phyloP scores from a whole-genome alignment of 2,329 filamentous ascomycete species.

The Trichoderma sp. region DNA sequence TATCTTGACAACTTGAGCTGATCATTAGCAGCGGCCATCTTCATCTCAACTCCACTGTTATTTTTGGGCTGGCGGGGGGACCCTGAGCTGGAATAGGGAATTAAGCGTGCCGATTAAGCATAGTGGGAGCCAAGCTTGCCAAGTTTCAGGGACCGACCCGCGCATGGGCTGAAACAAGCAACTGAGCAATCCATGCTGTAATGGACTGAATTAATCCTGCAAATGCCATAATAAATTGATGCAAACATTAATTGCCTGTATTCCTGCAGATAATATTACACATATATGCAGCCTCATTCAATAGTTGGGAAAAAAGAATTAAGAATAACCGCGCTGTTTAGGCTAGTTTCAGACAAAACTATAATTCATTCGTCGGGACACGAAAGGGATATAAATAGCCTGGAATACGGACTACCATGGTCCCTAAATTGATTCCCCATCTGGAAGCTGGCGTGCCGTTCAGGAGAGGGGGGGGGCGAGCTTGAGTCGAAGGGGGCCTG shows the following conservation, averaged over 20 bases:
- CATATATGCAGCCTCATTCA: neutral
- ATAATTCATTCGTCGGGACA: neutral
- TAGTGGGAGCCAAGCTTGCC: neutral
- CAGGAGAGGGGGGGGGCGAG: neutral
- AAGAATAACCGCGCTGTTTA: neutral
- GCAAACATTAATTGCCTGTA: neutral
- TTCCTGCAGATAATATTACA: neutral
- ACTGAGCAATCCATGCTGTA: neutral
- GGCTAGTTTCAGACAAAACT: neutral
- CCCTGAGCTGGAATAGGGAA: neutral
- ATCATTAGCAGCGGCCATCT: neutral
- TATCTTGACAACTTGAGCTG: neutral
- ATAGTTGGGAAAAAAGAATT: neutral
- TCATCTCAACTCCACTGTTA: neutral
- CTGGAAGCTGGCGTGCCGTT: neutral
- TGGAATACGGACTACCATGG: neutral
- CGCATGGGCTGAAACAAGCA: neutral
- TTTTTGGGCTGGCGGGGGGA: neutral
- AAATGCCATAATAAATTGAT: too few relatives aligned
- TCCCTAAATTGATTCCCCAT: neutral
- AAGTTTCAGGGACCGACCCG: neutral
- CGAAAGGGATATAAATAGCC: neutral
- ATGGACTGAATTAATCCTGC: too few relatives aligned
- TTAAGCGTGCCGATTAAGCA: conserved; percentile 4
- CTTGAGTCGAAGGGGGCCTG: neutral